A percentile compares a stretch with the other conserved stretches of the same genome.
Evolutionary conservation across 768 basidiomycete genomes (phyloP).

Genomic region (Mycena galopus): DNA sequence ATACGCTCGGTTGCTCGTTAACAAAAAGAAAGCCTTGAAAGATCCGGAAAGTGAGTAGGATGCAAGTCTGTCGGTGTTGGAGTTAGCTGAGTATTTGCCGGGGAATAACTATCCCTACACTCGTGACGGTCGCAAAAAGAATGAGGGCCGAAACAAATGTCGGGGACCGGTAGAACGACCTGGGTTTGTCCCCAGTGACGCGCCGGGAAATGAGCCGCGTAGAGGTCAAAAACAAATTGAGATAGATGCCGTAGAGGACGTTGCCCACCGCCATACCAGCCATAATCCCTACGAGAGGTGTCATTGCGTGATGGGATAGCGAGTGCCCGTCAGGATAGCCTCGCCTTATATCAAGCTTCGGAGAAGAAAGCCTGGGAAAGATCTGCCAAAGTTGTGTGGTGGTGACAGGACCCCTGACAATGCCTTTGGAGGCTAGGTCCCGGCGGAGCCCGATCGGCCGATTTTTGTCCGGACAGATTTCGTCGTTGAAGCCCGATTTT

Average conservation of each 20-base stretch:
- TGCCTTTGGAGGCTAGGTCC: too few species aligned
- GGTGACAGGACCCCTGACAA: too few species aligned
- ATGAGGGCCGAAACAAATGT: background rate
- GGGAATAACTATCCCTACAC: background rate
- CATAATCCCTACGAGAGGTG: too few species aligned
- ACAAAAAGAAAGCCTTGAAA: background rate
- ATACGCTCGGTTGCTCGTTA: background rate
- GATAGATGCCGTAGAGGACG: background rate
- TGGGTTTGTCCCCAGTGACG: background rate
- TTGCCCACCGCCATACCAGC: background rate
- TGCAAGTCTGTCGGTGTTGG: background rate
- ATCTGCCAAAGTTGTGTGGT: too few species aligned
- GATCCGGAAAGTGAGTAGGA: background rate
- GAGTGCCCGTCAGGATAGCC: too few species aligned
- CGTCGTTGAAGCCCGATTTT: too few species aligned
- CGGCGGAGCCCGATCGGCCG: too few species aligned
- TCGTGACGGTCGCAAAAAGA: background rate
- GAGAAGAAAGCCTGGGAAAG: too few species aligned
- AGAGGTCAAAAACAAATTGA: background rate
- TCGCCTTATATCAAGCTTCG: too few species aligned
- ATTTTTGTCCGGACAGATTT: too few species aligned
- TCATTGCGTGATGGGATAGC: too few species aligned
- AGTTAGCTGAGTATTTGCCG: background rate
- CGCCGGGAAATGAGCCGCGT: background rate
- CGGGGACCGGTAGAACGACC: background rate